Evolutionary conservation across 768 basidiomycete species (phyloP).

Genomic region (Amanita rubescens): DNA sequence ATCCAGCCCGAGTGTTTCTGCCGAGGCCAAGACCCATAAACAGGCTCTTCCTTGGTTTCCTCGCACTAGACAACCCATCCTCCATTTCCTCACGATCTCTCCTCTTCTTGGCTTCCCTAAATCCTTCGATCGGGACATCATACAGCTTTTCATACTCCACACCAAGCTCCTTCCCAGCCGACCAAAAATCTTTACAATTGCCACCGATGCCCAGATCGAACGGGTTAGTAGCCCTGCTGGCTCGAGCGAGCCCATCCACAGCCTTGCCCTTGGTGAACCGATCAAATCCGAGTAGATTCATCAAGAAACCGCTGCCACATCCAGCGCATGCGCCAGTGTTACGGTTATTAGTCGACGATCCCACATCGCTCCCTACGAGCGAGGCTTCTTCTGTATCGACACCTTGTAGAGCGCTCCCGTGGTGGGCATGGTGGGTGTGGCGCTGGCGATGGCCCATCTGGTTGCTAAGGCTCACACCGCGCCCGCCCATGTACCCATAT

Average conservation of each 20-base stretch:
- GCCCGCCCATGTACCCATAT: constrained; percentile 95
- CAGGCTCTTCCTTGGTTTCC: constrained; percentile 37
- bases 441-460: constrained; percentile 69
- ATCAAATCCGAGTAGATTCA: constrained; percentile 90
- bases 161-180: constrained; percentile 72
- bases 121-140: constrained; percentile 84
- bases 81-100: constrained; percentile 45
- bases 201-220: constrained; percentile 76
- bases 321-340: constrained; percentile 38
- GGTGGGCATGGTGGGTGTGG: constrained; percentile 17
- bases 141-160: constrained; percentile 89
- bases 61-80: constrained; percentile 12
- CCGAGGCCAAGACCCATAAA: constrained; percentile 52
- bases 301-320: constrained; percentile 61
- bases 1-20: constrained; percentile 43
- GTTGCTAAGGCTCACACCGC: constrained; percentile 56
- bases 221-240: constrained; percentile 76
- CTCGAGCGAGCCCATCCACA: constrained; percentile 75
- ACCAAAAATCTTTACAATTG: constrained; percentile 96
- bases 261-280: constrained; percentile 90
- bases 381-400: constrained; percentile 43
- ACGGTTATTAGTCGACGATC: constrained; percentile 32
- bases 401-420: constrained; percentile 27
- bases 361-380: constrained; percentile 24
- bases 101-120: constrained; percentile 61